Percentiles rank a stretch among this genome's conserved stretches.
phyloP scores from a whole-genome alignment of 1,284 basidiomycete species.

The Hortiboletus rubellus region DNA sequence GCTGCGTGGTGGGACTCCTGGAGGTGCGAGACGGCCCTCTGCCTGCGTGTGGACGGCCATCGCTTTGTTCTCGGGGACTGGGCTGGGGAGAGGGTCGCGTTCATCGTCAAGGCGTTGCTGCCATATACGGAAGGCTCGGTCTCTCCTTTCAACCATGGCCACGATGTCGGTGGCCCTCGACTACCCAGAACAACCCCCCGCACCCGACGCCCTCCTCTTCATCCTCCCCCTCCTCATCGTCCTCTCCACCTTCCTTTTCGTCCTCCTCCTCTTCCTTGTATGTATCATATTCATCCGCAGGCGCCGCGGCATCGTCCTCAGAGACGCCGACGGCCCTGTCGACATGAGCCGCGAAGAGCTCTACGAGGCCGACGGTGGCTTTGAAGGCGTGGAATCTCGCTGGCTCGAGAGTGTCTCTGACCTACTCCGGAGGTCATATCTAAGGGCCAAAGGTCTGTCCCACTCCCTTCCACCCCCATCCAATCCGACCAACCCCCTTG shows the following conservation, averaged over 20 bases:
- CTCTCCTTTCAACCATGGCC: neutral
- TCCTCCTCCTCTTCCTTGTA: conserved; percentile 86
- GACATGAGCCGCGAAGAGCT: conserved; percentile 92
- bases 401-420: conserved; percentile 90
- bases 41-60: conserved; percentile 45
- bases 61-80: conserved; percentile 35
- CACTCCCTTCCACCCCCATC: neutral
- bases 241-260: conserved; percentile 88
- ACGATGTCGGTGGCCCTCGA: conserved; percentile 7
- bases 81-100: conserved; percentile 39
- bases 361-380: conserved; percentile 87
- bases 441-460: conserved; percentile 81
- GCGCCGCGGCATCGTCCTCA: conserved; percentile 78
- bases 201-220: conserved; percentile 69
- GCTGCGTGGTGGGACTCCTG: conserved; percentile 75
- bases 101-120: conserved; percentile 35
- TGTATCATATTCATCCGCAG: conserved; percentile 83
- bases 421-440: conserved; percentile 68
- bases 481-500: conserved; percentile 4
- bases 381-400: conserved; percentile 86
- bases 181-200: conserved; percentile 31
- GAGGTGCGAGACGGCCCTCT: conserved; percentile 59
- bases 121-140: conserved; percentile 12
- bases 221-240: conserved; percentile 91
- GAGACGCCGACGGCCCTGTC: conserved; percentile 88